Percentiles rank a stretch among this genome's conserved stretches.
Evolutionary conservation across 331 rosid genomes (phyloP).

Genomic region (Rhamnella rubrinervis): DNA sequence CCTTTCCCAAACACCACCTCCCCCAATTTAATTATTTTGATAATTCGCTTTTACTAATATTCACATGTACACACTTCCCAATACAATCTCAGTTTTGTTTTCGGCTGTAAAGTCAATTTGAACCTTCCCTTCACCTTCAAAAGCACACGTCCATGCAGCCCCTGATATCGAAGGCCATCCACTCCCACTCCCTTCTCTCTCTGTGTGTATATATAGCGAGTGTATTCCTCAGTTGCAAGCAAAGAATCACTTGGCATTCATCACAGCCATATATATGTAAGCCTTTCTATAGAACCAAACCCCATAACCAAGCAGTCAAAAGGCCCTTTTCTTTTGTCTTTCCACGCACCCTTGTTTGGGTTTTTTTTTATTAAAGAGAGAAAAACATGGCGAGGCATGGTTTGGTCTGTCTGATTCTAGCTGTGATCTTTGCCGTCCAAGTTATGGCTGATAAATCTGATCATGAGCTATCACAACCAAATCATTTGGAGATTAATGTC

Average conservation of each 20-base stretch:
- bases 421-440: constrained; percentile 40
- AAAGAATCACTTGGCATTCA: background rate
- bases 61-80: constrained; percentile 29
- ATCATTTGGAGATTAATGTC: background rate
- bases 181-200: background rate
- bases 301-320: background rate
- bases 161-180: constrained; percentile 22
- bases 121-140: constrained; percentile 30
- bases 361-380: background rate
- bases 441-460: constrained; percentile 33
- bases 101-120: background rate
- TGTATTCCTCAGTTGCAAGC: background rate
- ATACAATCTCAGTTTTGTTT: background rate
- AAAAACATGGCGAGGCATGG: constrained; percentile 40
- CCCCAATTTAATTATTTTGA: no score
- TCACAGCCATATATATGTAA: no score
- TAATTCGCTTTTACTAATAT: no score
- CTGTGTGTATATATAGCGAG: background rate
- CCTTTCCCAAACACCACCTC: background rate
- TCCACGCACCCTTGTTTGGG: background rate
- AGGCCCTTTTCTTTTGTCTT: no score
- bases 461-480: constrained; percentile 11
- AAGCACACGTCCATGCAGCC: constrained; percentile 26
- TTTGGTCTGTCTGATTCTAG: constrained; percentile 38
- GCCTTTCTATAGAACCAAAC: background rate